Conservation (phyloP, 345 rosid genomes). For the Eutrema yunnanense region DNA sequence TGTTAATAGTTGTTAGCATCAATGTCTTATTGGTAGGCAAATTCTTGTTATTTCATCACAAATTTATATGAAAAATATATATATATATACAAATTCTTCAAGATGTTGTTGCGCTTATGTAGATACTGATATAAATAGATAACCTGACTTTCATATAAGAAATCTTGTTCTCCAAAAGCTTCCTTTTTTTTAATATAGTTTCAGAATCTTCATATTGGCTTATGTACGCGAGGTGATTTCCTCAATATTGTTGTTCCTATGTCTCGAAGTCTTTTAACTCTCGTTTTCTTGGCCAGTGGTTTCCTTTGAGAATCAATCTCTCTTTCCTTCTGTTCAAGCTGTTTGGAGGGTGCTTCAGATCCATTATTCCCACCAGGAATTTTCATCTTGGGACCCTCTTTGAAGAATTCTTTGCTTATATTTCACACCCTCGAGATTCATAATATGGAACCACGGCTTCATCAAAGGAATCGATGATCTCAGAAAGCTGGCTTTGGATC, state of each 20-base stretch:
- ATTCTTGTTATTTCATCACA: slow-evolving; percentile 20
- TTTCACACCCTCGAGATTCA: slow-evolving; percentile 6
- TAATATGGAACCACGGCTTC: not conserved
- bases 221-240: slow-evolving; percentile 8
- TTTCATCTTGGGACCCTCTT: not conserved
- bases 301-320: not conserved
- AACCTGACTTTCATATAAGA: not conserved
- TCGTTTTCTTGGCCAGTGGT: not conserved
- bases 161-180: not conserved
- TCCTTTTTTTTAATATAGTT: not conserved
- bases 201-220: not conserved
- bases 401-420: not conserved
- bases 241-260: not conserved
- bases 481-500: slow-evolving; percentile 22
- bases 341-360: slow-evolving; percentile 3
- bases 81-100: not conserved
- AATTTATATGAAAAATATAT: not conserved
- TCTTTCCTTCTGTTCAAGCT: not conserved
- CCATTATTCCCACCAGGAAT: not conserved
- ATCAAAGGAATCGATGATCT: slow-evolving; percentile 6
- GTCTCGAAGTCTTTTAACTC: slow-evolving; percentile 11
- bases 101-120: slow-evolving; percentile 13
- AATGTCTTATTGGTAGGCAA: slow-evolving; percentile 9
- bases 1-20: slow-evolving; percentile 29
- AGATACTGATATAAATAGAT: not conserved